These are phyloP conservation scores for Vitis hybrid DNA, from an alignment of 177 flowering plant genomes.

Conservation along the genomic window DNA sequence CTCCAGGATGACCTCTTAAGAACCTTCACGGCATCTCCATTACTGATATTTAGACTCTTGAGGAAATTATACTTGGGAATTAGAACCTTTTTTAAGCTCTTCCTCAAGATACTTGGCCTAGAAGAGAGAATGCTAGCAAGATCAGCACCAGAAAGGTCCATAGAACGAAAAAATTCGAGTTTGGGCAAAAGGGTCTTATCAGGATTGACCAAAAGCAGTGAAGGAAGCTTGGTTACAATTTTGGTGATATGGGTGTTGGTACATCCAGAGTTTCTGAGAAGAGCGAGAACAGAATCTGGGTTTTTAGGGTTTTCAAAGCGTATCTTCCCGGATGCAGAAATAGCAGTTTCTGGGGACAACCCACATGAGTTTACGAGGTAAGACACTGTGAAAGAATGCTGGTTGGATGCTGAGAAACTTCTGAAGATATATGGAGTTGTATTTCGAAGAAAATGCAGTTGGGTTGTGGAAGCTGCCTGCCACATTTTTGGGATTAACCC, in stretches of 20 bases:
- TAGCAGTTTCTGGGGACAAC: neutral
- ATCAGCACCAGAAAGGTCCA: neutral
- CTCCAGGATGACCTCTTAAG: neutral
- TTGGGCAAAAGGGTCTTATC: conserved; percentile 7
- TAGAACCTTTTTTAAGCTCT: neutral
- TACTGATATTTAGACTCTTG: neutral
- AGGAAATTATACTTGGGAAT: conserved; percentile 1
- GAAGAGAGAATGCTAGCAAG: neutral
- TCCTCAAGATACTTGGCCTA: neutral
- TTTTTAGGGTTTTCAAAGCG: neutral
- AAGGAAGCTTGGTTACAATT: neutral
- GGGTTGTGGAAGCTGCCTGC: no score
- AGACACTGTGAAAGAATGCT: neutral
- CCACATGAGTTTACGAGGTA: conserved; percentile 5
- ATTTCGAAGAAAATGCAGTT: no score
- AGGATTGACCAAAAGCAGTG: neutral
- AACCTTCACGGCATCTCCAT: neutral
- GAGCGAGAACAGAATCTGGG: neutral
- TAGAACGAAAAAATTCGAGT: conserved; percentile 2
- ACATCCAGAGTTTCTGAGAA: neutral
- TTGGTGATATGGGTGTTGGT: neutral
- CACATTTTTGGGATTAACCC: no score
- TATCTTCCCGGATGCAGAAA: neutral
- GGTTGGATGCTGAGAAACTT: no score
- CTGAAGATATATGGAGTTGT: no score